A percentile compares a stretch with the other conserved stretches of the same genome.
Evolutionary conservation across 371 early-diverging fungal species (phyloP).

Genomic region (Mortierella sp.): DNA sequence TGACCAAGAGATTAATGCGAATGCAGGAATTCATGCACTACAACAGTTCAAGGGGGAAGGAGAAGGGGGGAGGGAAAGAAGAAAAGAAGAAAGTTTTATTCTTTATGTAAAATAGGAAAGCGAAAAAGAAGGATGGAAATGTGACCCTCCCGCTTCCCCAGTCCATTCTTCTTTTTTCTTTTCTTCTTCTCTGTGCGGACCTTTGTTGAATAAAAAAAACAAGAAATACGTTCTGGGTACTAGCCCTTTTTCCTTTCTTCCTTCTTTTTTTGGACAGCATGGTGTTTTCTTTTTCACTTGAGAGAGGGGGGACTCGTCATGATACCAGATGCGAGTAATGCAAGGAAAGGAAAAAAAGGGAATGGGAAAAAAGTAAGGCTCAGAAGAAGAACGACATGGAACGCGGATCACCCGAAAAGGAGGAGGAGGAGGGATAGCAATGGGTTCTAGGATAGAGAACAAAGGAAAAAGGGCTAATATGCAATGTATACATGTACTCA

Average conservation of each 20-base stretch:
- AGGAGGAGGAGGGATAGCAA: background rate
- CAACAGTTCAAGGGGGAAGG: background rate
- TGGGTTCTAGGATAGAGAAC: no score
- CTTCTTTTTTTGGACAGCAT: background rate
- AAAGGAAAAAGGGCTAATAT: no score
- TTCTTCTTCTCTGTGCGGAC: background rate
- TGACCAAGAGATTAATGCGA: background rate
- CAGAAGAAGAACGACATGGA: background rate
- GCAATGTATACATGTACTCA: no score
- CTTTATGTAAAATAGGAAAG: background rate
- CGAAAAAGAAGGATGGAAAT: background rate
- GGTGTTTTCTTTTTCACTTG: background rate
- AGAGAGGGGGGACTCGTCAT: background rate
- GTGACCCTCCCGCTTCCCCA: background rate
- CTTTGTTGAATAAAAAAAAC: background rate
- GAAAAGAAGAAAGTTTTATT: background rate
- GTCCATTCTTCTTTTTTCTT: background rate
- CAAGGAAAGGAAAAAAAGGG: slow-evolving; percentile 10
- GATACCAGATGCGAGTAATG: slow-evolving; percentile 6
- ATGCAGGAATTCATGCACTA: slow-evolving; percentile 11
- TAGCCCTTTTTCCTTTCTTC: background rate
- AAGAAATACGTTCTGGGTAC: background rate
- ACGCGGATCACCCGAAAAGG: background rate
- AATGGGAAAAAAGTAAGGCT: slow-evolving; percentile 11
- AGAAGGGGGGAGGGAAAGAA: background rate